A percentile compares a stretch with the other conserved stretches of the same genome.
Conservation (phyloP, 192 early-diverging fungal species). For the Podila verticillata region DNA sequence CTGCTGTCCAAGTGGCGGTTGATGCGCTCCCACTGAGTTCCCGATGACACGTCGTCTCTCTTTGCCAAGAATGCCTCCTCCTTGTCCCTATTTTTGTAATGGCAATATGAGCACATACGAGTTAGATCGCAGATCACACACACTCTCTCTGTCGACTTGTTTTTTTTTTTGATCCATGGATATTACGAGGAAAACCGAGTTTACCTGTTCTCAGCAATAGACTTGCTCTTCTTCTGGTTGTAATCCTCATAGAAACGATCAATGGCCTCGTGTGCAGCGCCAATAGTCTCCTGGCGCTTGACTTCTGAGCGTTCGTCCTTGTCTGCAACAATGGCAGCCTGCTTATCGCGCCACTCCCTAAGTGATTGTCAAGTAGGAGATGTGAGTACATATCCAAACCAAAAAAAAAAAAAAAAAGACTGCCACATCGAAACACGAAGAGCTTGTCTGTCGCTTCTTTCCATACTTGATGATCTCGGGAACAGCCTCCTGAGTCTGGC, state of each 20-base stretch:
- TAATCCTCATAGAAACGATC: constrained; percentile 87
- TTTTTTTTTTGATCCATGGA: background rate
- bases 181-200: background rate
- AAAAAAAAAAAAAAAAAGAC: background rate
- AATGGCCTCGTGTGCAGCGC: constrained; percentile 70
- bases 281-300: constrained; percentile 67
- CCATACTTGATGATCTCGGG: constrained; percentile 41
- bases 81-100: constrained; percentile 33
- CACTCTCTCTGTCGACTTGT: too few relatives aligned
- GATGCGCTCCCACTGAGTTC: constrained; percentile 80
- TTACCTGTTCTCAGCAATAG: constrained; percentile 73
- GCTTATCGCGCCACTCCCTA: constrained; percentile 75
- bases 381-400: background rate
- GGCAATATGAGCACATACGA: background rate
- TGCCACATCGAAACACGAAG: too few relatives aligned
- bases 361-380: background rate
- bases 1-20: constrained; percentile 71
- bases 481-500: constrained; percentile 15
- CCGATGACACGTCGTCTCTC: constrained; percentile 61
- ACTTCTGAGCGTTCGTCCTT: constrained; percentile 65
- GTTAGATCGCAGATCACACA: background rate
- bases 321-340: constrained; percentile 61
- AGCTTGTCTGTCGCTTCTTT: background rate
- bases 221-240: constrained; percentile 75
- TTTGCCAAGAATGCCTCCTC: constrained; percentile 54